Conservation (phyloP, 441 rosid genomes). For the Raphanus hybrid region DNA sequence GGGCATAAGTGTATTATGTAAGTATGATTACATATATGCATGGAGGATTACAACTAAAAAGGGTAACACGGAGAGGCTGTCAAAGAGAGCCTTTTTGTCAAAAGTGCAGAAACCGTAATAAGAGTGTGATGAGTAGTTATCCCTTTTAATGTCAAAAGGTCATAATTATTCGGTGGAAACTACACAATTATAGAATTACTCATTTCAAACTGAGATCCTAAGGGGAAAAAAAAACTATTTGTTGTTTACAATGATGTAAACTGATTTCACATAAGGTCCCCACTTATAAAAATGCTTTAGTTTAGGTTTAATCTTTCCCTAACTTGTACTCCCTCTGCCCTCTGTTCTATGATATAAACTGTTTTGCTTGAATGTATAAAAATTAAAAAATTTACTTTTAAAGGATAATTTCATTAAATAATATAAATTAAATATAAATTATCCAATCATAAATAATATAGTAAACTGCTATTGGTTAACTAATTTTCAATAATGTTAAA, state of each 20-base stretch:
- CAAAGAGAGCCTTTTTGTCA: conserved; percentile 39
- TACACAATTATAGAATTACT: conserved; percentile 32
- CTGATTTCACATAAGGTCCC: conserved; percentile 35
- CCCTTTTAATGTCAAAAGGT: conserved; percentile 46
- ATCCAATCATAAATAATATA: too few relatives aligned
- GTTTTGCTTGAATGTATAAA: too few relatives aligned
- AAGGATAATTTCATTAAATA: too few relatives aligned
- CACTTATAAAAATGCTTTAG: conserved; percentile 8
- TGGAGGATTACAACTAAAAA: conserved; percentile 40
- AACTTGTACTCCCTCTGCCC: too few relatives aligned
- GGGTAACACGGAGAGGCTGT: conserved; percentile 37
- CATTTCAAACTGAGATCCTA: conserved; percentile 25
- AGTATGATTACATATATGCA: conserved; percentile 37
- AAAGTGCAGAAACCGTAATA: conserved; percentile 42
- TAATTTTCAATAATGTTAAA: too few relatives aligned
- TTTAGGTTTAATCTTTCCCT: neutral
- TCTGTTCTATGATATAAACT: too few relatives aligned
- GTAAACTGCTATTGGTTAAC: too few relatives aligned
- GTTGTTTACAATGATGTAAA: conserved; percentile 31
- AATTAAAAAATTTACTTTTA: too few relatives aligned
- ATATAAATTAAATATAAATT: too few relatives aligned
- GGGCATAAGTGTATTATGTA: conserved; percentile 8
- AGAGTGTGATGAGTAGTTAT: conserved; percentile 38
- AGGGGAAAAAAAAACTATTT: neutral
- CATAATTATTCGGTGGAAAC: conserved; percentile 47